Conservation (phyloP, 2,329 filamentous ascomycete species). For the Cyclaneusma minus region DNA sequence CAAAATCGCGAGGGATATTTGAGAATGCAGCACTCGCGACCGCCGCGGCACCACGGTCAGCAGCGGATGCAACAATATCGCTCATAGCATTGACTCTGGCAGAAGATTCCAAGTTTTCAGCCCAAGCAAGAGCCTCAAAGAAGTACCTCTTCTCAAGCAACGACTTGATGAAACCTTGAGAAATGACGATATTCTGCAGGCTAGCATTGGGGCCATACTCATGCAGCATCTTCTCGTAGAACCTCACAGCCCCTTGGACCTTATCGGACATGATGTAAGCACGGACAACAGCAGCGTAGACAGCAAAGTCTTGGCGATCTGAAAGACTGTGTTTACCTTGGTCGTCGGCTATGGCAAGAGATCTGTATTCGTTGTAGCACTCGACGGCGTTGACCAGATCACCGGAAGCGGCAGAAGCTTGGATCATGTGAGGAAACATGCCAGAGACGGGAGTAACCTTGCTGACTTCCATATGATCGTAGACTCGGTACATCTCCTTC, state of each 20-base stretch:
- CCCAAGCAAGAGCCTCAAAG: conserved; percentile 59
- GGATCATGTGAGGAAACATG: conserved; percentile 87
- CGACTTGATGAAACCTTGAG: conserved; percentile 64
- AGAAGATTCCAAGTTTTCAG: conserved; percentile 44
- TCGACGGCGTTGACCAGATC: conserved; percentile 82
- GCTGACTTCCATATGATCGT: conserved; percentile 76
- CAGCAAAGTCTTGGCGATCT: conserved; percentile 62
- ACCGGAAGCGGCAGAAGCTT: conserved; percentile 70
- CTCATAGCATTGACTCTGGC: conserved; percentile 49
- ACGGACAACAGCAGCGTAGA: conserved; percentile 84
- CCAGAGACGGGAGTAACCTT: conserved; percentile 61
- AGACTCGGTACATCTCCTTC: conserved; percentile 79
- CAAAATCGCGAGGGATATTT: conserved; percentile 34
- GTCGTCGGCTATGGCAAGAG: conserved; percentile 73
- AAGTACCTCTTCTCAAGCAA: conserved; percentile 57
- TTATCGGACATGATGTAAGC: conserved; percentile 76
- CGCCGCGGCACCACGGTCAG: conserved; percentile 58
- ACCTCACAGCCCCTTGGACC: conserved; percentile 66
- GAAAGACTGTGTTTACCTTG: conserved; percentile 52
- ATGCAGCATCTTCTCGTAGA: conserved; percentile 64
- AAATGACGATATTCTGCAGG: conserved; percentile 57
- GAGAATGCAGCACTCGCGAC: conserved; percentile 54
- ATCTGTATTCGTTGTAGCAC: conserved; percentile 89
- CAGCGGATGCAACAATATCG: conserved; percentile 60
- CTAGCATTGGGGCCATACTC: conserved; percentile 40